Conservation (phyloP, 495 filamentous ascomycete genomes). For the Hyaloscypha bicolor region DNA sequence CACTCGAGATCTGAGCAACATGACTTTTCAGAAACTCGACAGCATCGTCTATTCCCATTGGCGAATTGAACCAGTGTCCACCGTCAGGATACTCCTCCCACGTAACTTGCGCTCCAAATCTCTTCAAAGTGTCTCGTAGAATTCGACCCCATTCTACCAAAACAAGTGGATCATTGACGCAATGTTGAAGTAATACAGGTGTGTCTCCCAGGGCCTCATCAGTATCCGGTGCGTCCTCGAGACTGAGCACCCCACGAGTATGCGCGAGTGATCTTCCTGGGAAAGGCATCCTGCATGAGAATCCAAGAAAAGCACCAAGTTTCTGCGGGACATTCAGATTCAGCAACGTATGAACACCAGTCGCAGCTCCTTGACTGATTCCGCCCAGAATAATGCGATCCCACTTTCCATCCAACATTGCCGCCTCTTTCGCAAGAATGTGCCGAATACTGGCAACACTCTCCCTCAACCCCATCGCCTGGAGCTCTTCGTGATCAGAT, state of each 20-base stretch:
- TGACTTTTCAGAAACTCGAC: conserved; percentile 9
- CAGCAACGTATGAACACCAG: background rate
- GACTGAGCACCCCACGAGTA: background rate
- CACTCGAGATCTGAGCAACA: background rate
- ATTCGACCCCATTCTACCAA: background rate
- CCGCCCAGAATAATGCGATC: conserved; percentile 40
- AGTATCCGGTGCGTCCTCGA: background rate
- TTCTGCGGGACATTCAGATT: conserved; percentile 22
- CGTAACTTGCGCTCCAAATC: conserved; percentile 4
- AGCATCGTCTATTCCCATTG: background rate
- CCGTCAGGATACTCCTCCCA: conserved; percentile 9
- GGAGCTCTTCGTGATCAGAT: conserved; percentile 36
- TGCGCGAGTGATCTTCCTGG: background rate
- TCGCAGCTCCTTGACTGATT: conserved; percentile 3
- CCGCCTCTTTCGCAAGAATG: conserved; percentile 36
- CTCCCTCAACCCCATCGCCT: conserved; percentile 35
- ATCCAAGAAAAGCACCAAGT: conserved; percentile 7
- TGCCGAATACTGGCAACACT: conserved; percentile 29
- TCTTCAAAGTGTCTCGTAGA: conserved; percentile 1
- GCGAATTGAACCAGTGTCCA: conserved; percentile 8
- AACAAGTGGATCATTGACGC: conserved; percentile 5
- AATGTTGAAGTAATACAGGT: conserved; percentile 7
- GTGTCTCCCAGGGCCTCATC: background rate
- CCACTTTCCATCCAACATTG: conserved; percentile 33
- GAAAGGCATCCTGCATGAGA: conserved; percentile 14